A percentile compares a stretch with the other conserved stretches of the same genome.
phyloP scores from a whole-genome alignment of 2,329 filamentous ascomycete genomes.

The Talaromyces pinophilus region DNA sequence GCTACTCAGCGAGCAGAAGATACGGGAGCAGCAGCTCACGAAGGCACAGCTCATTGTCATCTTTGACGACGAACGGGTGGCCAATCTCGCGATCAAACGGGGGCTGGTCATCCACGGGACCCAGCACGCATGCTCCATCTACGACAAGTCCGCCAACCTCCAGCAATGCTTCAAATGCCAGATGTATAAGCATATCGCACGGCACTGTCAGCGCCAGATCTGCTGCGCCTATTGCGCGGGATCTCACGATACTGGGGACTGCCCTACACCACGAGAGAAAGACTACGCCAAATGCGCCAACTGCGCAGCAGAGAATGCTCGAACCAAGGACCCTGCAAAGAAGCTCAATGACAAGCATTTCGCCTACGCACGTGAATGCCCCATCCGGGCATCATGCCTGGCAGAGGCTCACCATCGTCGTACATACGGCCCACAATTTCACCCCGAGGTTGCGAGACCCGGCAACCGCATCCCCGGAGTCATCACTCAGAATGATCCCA shows the following conservation, averaged over 20 bases:
- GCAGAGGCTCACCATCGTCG: not conserved
- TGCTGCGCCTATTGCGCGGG: not conserved
- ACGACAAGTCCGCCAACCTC: not conserved
- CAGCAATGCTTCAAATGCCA: constrained; percentile 10
- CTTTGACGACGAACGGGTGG: not conserved
- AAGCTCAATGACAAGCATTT: not conserved
- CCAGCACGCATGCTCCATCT: not conserved
- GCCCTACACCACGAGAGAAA: not conserved
- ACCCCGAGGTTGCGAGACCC: not conserved
- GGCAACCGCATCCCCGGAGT: not conserved
- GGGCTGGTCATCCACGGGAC: not conserved
- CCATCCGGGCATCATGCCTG: not conserved
- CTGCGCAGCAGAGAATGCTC: not conserved
- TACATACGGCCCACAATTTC: not conserved
- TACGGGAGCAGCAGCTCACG: not conserved
- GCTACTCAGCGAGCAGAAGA: not conserved
- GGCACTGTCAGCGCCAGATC: not conserved
- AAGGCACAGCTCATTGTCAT: not conserved
- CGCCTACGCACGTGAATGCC: constrained; percentile 8
- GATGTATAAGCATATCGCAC: constrained; percentile 14
- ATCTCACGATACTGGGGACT: not conserved
- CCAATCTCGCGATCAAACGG: not conserved
- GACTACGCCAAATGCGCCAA: constrained; percentile 4
- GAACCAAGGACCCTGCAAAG: constrained; percentile 2
- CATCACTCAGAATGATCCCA: not conserved